A percentile compares a stretch with the other conserved stretches of the same genome.
Conservation (phyloP, 352 stramenopile genomes). For the Phytophthora foliorum region DNA sequence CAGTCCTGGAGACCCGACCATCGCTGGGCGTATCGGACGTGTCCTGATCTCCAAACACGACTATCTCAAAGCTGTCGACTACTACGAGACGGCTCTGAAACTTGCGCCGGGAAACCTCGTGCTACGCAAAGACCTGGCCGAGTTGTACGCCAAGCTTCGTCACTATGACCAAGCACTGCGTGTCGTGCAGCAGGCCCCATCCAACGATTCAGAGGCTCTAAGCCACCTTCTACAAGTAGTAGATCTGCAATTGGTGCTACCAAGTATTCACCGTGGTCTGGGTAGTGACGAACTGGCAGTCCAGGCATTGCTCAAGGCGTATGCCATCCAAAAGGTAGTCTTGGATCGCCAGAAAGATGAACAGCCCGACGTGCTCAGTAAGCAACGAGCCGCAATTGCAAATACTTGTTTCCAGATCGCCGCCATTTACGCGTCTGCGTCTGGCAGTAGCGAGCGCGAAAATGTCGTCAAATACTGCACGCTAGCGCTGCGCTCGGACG, state of each 20-base stretch:
- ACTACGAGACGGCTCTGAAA: slow-evolving; percentile 93
- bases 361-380: slow-evolving; percentile 80
- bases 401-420: slow-evolving; percentile 90
- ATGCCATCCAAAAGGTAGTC: slow-evolving; percentile 88
- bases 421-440: slow-evolving; percentile 64
- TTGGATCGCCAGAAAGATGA: slow-evolving; percentile 85
- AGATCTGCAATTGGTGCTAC: slow-evolving; percentile 79
- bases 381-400: slow-evolving; percentile 77
- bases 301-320: slow-evolving; percentile 82
- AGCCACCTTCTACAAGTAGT: slow-evolving; percentile 75
- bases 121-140: slow-evolving; percentile 91
- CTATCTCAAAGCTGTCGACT: slow-evolving; percentile 94
- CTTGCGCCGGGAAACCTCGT: slow-evolving; percentile 77
- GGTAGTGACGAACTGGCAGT: slow-evolving; percentile 79
- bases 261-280: slow-evolving; percentile 81
- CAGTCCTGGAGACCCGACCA: slow-evolving; percentile 72
- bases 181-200: slow-evolving; percentile 80
- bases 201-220: slow-evolving; percentile 75
- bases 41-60: slow-evolving; percentile 95
- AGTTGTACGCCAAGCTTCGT: slow-evolving; percentile 90
- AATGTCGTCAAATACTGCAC: slow-evolving; percentile 87
- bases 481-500: slow-evolving; percentile 79
- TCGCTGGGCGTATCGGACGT: slow-evolving; percentile 90
- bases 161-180: slow-evolving; percentile 88
- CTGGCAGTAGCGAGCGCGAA: slow-evolving; percentile 39